Percentiles rank a stretch among this genome's conserved stretches.
phyloP scores from a whole-genome alignment of 1,139 yeast genomes.

The Candida frijolesensis region DNA sequence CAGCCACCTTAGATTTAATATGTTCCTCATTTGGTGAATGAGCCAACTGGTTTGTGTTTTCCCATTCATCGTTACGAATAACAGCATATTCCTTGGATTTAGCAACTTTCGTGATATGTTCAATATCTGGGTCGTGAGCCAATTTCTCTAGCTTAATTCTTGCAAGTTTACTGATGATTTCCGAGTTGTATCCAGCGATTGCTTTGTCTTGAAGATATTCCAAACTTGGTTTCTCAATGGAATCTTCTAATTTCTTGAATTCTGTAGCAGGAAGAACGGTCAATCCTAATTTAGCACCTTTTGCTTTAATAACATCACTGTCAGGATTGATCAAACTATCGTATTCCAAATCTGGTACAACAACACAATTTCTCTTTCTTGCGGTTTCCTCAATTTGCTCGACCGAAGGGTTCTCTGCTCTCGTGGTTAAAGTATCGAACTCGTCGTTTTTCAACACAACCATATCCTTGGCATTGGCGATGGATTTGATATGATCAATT shows the following conservation, averaged over 20 bases:
- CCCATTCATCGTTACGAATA: constrained; percentile 16
- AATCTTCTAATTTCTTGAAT: constrained; percentile 20
- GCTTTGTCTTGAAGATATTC: constrained; percentile 39
- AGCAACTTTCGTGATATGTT: constrained; percentile 19
- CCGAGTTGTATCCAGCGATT: constrained; percentile 15
- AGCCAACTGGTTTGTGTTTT: constrained; percentile 19
- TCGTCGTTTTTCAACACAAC: constrained; percentile 10
- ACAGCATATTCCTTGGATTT: constrained; percentile 17
- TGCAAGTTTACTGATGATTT: constrained; percentile 23
- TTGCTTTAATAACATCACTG: constrained; percentile 7
- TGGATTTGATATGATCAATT: constrained; percentile 16
- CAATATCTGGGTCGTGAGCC: constrained; percentile 16
- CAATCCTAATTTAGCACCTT: constrained; percentile 15
- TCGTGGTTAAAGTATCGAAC: constrained; percentile 10
- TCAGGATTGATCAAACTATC: constrained; percentile 13
- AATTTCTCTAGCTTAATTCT: constrained; percentile 14
- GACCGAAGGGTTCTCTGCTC: constrained; percentile 26
- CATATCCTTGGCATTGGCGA: constrained; percentile 19
- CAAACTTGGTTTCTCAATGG: constrained; percentile 24
- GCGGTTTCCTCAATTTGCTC: constrained; percentile 27
- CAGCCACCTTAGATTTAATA: constrained; percentile 16
- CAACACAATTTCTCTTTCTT: constrained; percentile 22
- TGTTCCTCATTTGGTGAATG: constrained; percentile 20
- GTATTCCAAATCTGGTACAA: constrained; percentile 22
- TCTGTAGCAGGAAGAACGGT: constrained; percentile 21